phyloP scores from a whole-genome alignment of 1,139 yeast genomes.

The Blastobotrys illinoisensis region DNA sequence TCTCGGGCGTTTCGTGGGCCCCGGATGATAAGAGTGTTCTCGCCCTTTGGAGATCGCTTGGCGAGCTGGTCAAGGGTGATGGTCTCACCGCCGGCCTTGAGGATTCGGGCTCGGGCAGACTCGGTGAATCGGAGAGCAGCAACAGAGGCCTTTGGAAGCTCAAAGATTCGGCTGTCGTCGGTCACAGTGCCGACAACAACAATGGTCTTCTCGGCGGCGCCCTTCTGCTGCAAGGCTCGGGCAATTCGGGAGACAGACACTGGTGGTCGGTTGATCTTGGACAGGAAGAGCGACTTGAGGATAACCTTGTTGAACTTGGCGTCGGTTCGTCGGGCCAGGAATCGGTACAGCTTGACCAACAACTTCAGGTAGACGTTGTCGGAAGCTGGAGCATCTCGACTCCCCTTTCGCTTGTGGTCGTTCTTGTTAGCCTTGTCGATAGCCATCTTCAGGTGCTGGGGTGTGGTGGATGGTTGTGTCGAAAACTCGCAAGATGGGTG shows the following conservation, averaged over 20 bases:
- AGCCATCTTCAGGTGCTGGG: slow-evolving; percentile 58
- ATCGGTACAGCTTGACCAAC: slow-evolving; percentile 96
- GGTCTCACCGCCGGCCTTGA: slow-evolving; percentile 99
- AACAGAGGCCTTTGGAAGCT: slow-evolving; percentile 93
- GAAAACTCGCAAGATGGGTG: neutral
- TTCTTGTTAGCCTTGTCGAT: slow-evolving; percentile 51
- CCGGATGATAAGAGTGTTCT: slow-evolving; percentile 95
- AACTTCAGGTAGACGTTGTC: slow-evolving; percentile 98
- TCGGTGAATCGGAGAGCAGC: slow-evolving; percentile 99
- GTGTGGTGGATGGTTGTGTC: slow-evolving; percentile 5
- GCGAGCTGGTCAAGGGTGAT: slow-evolving; percentile 99
- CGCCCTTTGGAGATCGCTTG: slow-evolving; percentile 98
- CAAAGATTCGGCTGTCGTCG: slow-evolving; percentile 91
- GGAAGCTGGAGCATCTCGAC: slow-evolving; percentile 99
- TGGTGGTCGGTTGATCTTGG: slow-evolving; percentile 99
- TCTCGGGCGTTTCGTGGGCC: slow-evolving; percentile 99
- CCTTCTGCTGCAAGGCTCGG: slow-evolving; percentile 76
- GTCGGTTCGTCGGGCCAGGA: slow-evolving; percentile 99
- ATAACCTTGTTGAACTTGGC: slow-evolving; percentile 94
- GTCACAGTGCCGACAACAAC: slow-evolving; percentile 99
- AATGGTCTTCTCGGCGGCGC: slow-evolving; percentile 84
- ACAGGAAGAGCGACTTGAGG: slow-evolving; percentile 90
- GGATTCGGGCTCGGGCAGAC: slow-evolving; percentile 96
- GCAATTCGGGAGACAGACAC: slow-evolving; percentile 91
- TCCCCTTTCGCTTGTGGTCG: slow-evolving; percentile 92